These are phyloP conservation scores for Kickxella alabastrina DNA, from an alignment of 192 early-diverging fungal genomes.

Conservation along the genomic window DNA sequence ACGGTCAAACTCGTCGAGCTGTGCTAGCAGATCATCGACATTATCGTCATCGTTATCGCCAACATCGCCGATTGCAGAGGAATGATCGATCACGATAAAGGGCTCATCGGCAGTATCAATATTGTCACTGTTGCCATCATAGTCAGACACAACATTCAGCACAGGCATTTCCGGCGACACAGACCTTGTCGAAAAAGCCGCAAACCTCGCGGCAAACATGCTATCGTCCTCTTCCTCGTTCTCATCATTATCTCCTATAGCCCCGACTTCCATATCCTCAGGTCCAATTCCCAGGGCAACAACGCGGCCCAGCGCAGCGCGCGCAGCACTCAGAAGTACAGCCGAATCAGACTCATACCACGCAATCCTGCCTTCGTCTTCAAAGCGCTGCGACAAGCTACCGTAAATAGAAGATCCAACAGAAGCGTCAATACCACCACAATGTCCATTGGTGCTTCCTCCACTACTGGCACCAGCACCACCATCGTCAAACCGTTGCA, in stretches of 20 bases:
- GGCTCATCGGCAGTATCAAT: neutral
- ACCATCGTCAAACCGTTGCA: slow-evolving; percentile 36
- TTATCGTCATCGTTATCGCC: neutral
- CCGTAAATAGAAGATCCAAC: neutral
- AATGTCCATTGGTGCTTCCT: too few relatives aligned
- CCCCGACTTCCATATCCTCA: neutral
- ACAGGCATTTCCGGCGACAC: slow-evolving; percentile 41
- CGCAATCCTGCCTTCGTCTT: neutral
- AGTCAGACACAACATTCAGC: slow-evolving; percentile 21
- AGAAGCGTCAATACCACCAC: neutral
- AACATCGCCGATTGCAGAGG: neutral
- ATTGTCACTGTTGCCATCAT: neutral
- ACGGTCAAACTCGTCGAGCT: slow-evolving; percentile 47
- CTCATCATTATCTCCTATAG: neutral
- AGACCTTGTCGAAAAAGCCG: slow-evolving; percentile 5
- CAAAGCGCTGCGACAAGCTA: neutral
- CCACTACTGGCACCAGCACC: neutral
- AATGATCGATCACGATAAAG: neutral
- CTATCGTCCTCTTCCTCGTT: slow-evolving; percentile 1
- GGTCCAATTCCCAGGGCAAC: slow-evolving; percentile 19
- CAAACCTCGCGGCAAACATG: too few relatives aligned
- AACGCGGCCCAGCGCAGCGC: slow-evolving; percentile 15
- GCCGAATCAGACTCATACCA: slow-evolving; percentile 40
- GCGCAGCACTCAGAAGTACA: slow-evolving; percentile 13
- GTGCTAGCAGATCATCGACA: slow-evolving; percentile 24